Percentiles rank a stretch among this genome's conserved stretches.
Evolutionary conservation across 768 basidiomycete species (phyloP).

Genomic region (Steccherinum ochraceum): DNA sequence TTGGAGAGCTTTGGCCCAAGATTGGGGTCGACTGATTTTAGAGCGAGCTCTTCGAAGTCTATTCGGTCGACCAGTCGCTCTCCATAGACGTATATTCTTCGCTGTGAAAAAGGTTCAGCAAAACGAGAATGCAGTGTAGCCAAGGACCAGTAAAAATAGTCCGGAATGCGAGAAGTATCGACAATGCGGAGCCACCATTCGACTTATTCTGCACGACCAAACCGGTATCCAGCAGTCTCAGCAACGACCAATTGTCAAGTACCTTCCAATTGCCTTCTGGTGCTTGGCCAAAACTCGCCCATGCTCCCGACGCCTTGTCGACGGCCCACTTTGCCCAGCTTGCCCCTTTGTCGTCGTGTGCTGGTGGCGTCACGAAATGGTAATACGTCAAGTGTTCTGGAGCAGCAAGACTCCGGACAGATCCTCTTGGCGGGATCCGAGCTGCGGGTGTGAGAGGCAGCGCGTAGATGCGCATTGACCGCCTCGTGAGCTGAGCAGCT

Average conservation of each 20-base stretch:
- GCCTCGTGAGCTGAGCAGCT: too few species aligned
- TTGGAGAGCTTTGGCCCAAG: constrained; percentile 41
- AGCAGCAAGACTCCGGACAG: constrained; percentile 5
- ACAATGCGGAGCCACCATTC: constrained; percentile 9
- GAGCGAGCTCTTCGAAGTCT: constrained; percentile 75
- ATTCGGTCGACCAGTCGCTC: constrained; percentile 64
- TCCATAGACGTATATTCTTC: constrained; percentile 54
- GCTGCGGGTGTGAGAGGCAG: constrained; percentile 34
- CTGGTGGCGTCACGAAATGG: constrained; percentile 27
- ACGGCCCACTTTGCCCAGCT: constrained; percentile 44
- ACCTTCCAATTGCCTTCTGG: constrained; percentile 70
- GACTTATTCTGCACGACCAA: too few species aligned
- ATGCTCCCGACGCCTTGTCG: constrained; percentile 47
- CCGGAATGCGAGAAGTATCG: neutral
- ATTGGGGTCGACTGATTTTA: constrained; percentile 68
- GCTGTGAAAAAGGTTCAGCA: constrained; percentile 36
- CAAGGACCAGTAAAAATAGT: neutral
- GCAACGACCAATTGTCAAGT: too few species aligned
- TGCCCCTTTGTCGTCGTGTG: constrained; percentile 19
- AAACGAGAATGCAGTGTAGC: neutral
- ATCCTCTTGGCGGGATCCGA: constrained; percentile 6
- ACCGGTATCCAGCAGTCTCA: constrained; percentile 1
- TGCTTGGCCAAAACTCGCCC: constrained; percentile 66
- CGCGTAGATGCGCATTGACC: constrained; percentile 43
- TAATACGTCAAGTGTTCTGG: constrained; percentile 38